A percentile compares a stretch with the other conserved stretches of the same genome.
Conservation (phyloP, 2,329 filamentous ascomycete genomes). For the Neurospora crassa region DNA sequence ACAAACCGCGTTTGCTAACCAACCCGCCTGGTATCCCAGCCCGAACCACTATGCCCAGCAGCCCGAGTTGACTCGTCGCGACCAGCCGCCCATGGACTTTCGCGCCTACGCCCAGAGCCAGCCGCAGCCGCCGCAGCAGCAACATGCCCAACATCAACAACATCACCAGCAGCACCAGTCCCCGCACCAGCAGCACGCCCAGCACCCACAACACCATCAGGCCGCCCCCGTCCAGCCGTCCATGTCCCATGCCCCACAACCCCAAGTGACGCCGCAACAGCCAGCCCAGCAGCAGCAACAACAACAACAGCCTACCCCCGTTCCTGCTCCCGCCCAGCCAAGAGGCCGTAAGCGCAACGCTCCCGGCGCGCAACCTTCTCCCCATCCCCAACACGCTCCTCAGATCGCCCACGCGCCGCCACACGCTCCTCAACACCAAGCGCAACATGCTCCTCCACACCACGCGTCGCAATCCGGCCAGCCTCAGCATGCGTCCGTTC, state of each 20-base stretch:
- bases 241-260: conserved; percentile 17
- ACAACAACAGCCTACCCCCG: conserved; percentile 26
- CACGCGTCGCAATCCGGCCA: conserved; percentile 19
- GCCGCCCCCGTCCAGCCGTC: conserved; percentile 5
- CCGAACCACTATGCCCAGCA: conserved; percentile 34
- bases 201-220: conserved; percentile 24
- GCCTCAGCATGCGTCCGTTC: conserved; percentile 23
- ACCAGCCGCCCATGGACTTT: conserved; percentile 31
- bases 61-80: conserved; percentile 33
- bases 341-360: conserved; percentile 27
- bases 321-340: conserved; percentile 25
- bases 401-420: conserved; percentile 17
- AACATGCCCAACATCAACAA: conserved; percentile 20
- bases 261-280: conserved; percentile 14
- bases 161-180: conserved; percentile 22
- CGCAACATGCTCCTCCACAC: conserved; percentile 20
- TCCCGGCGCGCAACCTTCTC: conserved; percentile 13
- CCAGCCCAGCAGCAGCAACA: conserved; percentile 24
- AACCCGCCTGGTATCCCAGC: conserved; percentile 27
- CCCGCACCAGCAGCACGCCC: conserved; percentile 24
- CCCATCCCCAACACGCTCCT: background rate
- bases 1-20: conserved; percentile 26
- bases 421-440: conserved; percentile 19
- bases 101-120: conserved; percentile 23
- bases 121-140: conserved; percentile 22